phyloP scores from a whole-genome alignment of 495 filamentous ascomycete genomes.

The Tuber microsphaerosporum region DNA sequence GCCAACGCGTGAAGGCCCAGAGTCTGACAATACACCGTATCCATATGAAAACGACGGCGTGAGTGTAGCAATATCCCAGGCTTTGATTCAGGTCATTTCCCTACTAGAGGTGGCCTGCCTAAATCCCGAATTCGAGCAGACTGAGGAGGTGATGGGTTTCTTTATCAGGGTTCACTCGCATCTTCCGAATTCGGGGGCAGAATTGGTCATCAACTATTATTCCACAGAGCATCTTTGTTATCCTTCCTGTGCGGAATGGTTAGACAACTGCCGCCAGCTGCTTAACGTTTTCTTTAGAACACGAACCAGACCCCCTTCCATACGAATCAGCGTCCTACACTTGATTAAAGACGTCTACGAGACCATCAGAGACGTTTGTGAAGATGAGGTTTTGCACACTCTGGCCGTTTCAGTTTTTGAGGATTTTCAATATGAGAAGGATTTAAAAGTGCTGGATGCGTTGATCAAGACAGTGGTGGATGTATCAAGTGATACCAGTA shows the following conservation, averaged over 20 bases:
- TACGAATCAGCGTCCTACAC: constrained; percentile 60
- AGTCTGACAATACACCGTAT: constrained; percentile 39
- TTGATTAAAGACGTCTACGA: constrained; percentile 44
- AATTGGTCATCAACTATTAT: constrained; percentile 55
- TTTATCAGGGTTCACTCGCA: constrained; percentile 55
- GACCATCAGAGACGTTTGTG: constrained; percentile 61
- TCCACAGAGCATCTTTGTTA: constrained; percentile 59
- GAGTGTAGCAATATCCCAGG: constrained; percentile 34
- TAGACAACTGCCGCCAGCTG: constrained; percentile 55
- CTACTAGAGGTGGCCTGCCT: constrained; percentile 38
- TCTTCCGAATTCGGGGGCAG: constrained; percentile 54
- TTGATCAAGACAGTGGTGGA: constrained; percentile 46
- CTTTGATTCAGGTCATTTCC: constrained; percentile 38
- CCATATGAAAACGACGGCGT: constrained; percentile 36
- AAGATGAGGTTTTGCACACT: constrained; percentile 45
- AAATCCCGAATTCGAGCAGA: constrained; percentile 50
- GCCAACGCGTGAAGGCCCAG: constrained; percentile 46
- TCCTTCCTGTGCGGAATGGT: constrained; percentile 63
- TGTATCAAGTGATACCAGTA: constrained; percentile 51
- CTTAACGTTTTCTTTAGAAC: constrained; percentile 61
- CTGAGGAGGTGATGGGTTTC: constrained; percentile 60
- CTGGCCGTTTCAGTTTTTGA: constrained; percentile 46
- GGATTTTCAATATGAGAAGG: constrained; percentile 48
- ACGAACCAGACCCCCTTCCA: constrained; percentile 54
- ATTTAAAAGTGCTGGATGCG: constrained; percentile 49